Base-by-base conservation (phyloP, 805 yeast species). In the Kodamaea laetipori region DNA sequence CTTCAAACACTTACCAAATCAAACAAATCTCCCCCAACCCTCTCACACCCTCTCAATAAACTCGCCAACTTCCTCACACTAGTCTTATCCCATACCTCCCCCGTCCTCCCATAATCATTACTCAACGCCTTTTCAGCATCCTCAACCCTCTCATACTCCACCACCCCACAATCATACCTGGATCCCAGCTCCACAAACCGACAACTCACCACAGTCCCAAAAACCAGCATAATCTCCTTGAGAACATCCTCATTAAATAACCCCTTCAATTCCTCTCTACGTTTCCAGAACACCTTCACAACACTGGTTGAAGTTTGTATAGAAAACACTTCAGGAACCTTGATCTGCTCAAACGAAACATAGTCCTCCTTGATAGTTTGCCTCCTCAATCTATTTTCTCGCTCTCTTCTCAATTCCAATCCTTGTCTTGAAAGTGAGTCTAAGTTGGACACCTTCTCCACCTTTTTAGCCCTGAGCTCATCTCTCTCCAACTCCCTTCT, bases 1-100 rank as follows among this genome's bases (percentile, higher is more conserved):
- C 24, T 6, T 21, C 32, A 10, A 21, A 15, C 7, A 26, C 44
- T 13, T 27, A n/a, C n/a, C n/a, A n/a, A 39, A 12, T 30, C 46
- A 24, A 21, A 21, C 8, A 44, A 31, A 12, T 15, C 27, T 16
- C 16, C 37, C 9, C 36, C 37, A 11, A 36, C 33, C 21, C 26
- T 13, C 24, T 42, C 46, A 42, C 73, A 67, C 10, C 52, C 63
- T 46, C 81, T 55, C 24, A 78, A 50, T 37, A 78, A 60, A 44
- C 79, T 74, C 6, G 81, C 76, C 31, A 74, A 48, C 51, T 68
- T 73, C 17, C 78, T 48, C 12, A 74, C 67, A 1, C 64, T 66
- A 1, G 70, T 56, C 1, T 65, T 64, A 52, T 76, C 77, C 82
- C 82, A 77, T 27, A 72, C 50, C 11, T 58, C 54, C 7, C 70